phyloP scores from a whole-genome alignment of 2,329 filamentous ascomycete genomes.

The Curvularia verruculosa region DNA sequence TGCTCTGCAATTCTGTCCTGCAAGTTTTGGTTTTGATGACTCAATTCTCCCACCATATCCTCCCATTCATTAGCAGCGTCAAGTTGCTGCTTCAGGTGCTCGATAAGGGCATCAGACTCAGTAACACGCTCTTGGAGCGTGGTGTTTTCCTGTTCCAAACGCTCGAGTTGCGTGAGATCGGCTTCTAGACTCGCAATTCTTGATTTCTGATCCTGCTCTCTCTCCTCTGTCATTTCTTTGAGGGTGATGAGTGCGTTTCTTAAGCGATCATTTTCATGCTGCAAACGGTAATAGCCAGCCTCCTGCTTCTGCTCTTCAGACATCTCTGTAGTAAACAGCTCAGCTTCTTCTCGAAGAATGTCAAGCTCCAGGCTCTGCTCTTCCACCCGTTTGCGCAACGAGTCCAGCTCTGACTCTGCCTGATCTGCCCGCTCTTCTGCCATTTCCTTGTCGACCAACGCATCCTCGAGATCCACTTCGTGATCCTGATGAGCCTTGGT shows the following conservation, averaged over 20 bases:
- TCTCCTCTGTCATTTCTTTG: conserved; percentile 84
- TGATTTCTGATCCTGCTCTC: conserved; percentile 75
- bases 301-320: conserved; percentile 85
- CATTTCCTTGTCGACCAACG: conserved; percentile 91
- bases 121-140: conserved; percentile 74
- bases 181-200: conserved; percentile 52
- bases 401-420: conserved; percentile 78
- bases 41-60: conserved; percentile 91
- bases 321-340: conserved; percentile 82
- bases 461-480: conserved; percentile 83
- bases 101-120: conserved; percentile 74
- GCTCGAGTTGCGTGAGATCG: conserved; percentile 42
- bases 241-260: conserved; percentile 83
- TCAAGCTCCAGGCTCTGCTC: conserved; percentile 89
- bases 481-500: conserved; percentile 81
- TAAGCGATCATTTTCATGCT: conserved; percentile 85
- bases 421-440: conserved; percentile 90
- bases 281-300: conserved; percentile 88
- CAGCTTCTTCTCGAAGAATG: conserved; percentile 84
- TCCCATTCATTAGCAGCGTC: conserved; percentile 88
- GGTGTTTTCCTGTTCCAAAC: conserved; percentile 65
- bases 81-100: conserved; percentile 88
- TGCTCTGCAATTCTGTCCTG: conserved; percentile 84
- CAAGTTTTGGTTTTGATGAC: conserved; percentile 83
- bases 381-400: conserved; percentile 75